phyloP scores from a whole-genome alignment of 495 filamentous ascomycete species.

The Xylaria intraflava region DNA sequence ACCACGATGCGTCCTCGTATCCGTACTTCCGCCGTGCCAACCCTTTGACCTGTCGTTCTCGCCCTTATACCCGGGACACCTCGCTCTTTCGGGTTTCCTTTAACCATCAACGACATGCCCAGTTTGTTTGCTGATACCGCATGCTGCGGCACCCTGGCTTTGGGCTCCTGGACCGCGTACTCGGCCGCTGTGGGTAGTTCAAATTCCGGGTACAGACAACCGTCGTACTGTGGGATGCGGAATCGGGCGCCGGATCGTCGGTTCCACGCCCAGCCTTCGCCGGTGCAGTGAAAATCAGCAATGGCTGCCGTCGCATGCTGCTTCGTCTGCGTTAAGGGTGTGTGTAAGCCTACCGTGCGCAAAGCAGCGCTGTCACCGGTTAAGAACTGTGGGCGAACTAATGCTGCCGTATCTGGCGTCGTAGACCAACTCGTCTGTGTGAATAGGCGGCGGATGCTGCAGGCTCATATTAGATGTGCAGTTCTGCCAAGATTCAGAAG shows the following conservation, averaged over 20 bases:
- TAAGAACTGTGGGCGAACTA: constrained; percentile 17
- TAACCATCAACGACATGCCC: background rate
- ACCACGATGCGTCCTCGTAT: background rate
- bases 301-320: constrained; percentile 22
- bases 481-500: background rate
- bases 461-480: background rate
- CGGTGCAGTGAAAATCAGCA: constrained; percentile 20
- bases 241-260: constrained; percentile 19
- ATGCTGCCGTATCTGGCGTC: background rate
- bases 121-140: background rate
- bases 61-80: background rate
- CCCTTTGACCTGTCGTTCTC: background rate
- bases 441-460: constrained; percentile 20
- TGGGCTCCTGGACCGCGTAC: constrained; percentile 17
- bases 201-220: constrained; percentile 19
- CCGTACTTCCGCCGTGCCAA: background rate
- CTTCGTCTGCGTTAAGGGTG: background rate
- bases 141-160: constrained; percentile 2
- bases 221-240: constrained; percentile 27
- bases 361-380: constrained; percentile 10
- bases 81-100: background rate
- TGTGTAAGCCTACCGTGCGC: constrained; percentile 10
- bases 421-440: constrained; percentile 17
- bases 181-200: constrained; percentile 19
- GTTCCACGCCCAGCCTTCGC: constrained; percentile 21